These are phyloP conservation scores for Chrysopogon serrulatus DNA, from an alignment of 176 grass and related monocot genomes.

Conservation along the genomic window DNA sequence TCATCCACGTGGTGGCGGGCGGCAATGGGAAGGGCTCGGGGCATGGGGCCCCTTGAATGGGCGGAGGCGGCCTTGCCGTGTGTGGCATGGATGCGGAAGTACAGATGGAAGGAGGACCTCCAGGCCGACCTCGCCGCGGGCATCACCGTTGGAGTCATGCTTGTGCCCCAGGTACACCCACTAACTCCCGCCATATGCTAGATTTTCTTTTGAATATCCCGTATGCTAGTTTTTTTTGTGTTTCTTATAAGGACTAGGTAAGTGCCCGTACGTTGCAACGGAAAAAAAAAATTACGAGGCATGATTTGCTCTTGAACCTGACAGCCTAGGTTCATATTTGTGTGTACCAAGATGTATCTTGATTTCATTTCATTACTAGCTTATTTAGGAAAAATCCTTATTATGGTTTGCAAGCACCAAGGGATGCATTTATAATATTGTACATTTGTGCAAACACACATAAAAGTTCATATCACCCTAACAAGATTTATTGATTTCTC, in stretches of 20 bases:
- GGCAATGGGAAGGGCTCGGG: conserved; percentile 32
- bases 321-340: too few species aligned
- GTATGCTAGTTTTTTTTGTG: conserved; percentile 15
- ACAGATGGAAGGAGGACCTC: conserved; percentile 67
- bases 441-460: too few species aligned
- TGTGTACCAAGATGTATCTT: too few species aligned
- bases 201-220: conserved; percentile 31
- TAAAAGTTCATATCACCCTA: too few species aligned
- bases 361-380: too few species aligned
- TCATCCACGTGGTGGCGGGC: conserved; percentile 15
- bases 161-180: conserved; percentile 73
- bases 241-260: not conserved
- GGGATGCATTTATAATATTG: too few species aligned
- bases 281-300: too few species aligned
- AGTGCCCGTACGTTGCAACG: not conserved
- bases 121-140: conserved; percentile 84
- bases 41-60: conserved; percentile 66
- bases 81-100: conserved; percentile 60
- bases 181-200: not conserved
- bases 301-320: too few species aligned
- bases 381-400: too few species aligned
- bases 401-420: too few species aligned
- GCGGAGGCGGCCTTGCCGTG: conserved; percentile 55
- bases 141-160: conserved; percentile 95
- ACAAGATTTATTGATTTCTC: too few species aligned